Base-by-base conservation (phyloP, 192 early-diverging fungal species). In the Coemansia sp. region DNA sequence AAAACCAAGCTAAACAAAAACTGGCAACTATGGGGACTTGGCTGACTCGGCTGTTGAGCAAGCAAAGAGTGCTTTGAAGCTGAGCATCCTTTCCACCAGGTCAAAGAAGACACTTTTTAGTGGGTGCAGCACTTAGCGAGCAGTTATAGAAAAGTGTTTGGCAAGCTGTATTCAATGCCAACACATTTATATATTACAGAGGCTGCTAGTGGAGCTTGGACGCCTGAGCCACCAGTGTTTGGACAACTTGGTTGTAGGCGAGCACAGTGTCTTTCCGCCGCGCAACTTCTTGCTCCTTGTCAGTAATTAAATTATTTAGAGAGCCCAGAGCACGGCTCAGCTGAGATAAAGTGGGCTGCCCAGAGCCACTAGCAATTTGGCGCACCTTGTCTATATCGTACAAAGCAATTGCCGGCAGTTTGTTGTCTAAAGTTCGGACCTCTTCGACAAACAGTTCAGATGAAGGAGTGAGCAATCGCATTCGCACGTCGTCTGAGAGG, bases 231-330 rank as follows among this genome's bases (percentile, higher is more conserved):
- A 77, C 68, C 37, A 77, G 53, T 18, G 63, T 67, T 54, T 77
- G 74, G 27, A 77, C 71, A 32, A 77, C 74, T 41, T 77, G 74
- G 61, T 77, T 77, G 39, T 77, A 77, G 7, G 68, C 63, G 17
- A 46, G 60, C 40, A 77, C 53, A 0, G 57, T 53, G 21, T 77
- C 74, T 33, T 40, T 67, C n/a, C 48, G 64, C 29, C 70, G 67
- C 17, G 50, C 52, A 9, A 68, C 27, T 52, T 67, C 68, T 26
- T 64, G 52, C 24, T 57, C 58, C 41, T 60, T 63, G 10, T 41
- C 46, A 3, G 52, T 39, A 9, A 59, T 54, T 12, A 77, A 52
- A 21, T 17, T 1, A 38, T 67, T 54, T 7, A 77, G 22, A 4
- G 74, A 71, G 8, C 21, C 10, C 37, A 77, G 61, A n/a, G 65